Evolutionary conservation across 257 asterid genomes (phyloP).

Genomic region (Solanum chmielewskii): DNA sequence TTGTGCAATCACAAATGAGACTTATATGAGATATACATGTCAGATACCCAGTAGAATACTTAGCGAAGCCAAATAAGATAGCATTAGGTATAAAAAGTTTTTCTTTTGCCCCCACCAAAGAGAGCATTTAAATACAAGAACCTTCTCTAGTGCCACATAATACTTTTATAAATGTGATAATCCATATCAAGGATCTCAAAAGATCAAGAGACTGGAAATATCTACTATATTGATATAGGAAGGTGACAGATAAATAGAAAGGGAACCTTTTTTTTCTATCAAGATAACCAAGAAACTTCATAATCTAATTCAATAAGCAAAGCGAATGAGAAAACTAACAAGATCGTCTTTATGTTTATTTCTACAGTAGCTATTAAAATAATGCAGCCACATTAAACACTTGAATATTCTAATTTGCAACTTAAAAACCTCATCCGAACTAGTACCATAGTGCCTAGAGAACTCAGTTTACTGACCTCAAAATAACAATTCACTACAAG

Average conservation of each 20-base stretch:
- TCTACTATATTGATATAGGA: neutral
- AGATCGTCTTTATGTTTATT: neutral
- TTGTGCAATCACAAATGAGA: neutral
- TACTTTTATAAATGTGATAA: neutral
- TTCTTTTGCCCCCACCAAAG: neutral
- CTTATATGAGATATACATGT: neutral
- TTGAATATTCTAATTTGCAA: neutral
- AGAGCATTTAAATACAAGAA: neutral
- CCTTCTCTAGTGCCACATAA: neutral
- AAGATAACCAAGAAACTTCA: neutral
- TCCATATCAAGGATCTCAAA: neutral
- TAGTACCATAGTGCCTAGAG: neutral
- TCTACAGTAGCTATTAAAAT: neutral
- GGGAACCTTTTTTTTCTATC: neutral
- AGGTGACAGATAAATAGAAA: neutral
- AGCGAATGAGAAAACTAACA: neutral
- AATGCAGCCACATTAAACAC: neutral
- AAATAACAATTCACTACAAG: neutral
- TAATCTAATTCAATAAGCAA: neutral
- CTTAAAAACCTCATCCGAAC: neutral
- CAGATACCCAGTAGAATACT: neutral
- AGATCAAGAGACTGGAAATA: neutral
- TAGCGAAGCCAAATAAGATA: neutral
- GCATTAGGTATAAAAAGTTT: neutral
- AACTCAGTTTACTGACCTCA: neutral